Conservation (phyloP, 192 early-diverging fungal genomes). For the Coemansia sp. region DNA sequence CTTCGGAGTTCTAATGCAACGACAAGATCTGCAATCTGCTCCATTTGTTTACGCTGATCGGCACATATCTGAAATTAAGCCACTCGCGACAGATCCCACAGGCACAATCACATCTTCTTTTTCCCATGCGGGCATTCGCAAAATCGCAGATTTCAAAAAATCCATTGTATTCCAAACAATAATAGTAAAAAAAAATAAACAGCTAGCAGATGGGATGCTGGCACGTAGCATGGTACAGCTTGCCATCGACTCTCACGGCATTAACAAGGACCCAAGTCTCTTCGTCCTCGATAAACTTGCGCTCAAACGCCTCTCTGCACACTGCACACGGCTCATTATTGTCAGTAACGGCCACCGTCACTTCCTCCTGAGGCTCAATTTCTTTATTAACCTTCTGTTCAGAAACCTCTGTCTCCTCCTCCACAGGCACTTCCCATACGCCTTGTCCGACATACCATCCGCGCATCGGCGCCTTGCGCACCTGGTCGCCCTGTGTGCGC, state of each 20-base stretch:
- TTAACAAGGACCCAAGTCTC: constrained; percentile 78
- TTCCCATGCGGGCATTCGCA: neutral
- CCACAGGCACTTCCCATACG: constrained; percentile 40
- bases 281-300: constrained; percentile 73
- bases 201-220: constrained; percentile 3
- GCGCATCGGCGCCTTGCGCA: constrained; percentile 78
- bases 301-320: constrained; percentile 75
- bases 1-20: constrained; percentile 4
- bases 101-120: constrained; percentile 1
- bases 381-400: neutral
- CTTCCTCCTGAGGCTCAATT: constrained; percentile 24
- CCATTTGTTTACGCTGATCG: constrained; percentile 11
- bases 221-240: constrained; percentile 52
- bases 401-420: constrained; percentile 12
- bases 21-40: neutral
- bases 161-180: neutral
- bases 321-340: constrained; percentile 67
- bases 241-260: constrained; percentile 61
- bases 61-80: neutral
- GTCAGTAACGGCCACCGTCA: constrained; percentile 54
- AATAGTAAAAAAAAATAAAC: neutral
- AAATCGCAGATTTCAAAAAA: neutral
- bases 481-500: constrained; percentile 74
- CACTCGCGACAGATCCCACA: neutral
- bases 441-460: constrained; percentile 82